These are phyloP conservation scores for Phytophthora idaei DNA, from an alignment of 352 stramenopile species.

Conservation along the genomic window DNA sequence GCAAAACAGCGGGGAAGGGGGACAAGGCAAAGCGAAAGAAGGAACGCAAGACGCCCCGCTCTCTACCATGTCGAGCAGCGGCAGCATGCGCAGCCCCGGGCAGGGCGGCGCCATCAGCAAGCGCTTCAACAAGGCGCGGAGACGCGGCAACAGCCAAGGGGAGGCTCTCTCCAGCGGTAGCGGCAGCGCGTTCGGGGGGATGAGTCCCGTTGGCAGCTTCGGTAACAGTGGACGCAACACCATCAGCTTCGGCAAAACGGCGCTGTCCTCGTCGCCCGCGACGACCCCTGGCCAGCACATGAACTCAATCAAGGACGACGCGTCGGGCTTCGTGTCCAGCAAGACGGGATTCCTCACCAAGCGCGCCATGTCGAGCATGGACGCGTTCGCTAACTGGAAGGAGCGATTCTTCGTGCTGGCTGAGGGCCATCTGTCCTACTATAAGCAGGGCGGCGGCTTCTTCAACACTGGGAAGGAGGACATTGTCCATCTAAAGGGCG, in stretches of 20 bases:
- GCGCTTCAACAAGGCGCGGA: constrained; percentile 72
- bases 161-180: constrained; percentile 42
- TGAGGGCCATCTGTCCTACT: constrained; percentile 86
- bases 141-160: constrained; percentile 74
- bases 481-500: constrained; percentile 85
- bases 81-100: constrained; percentile 33
- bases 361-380: constrained; percentile 87
- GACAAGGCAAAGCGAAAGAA: constrained; percentile 34
- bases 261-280: constrained; percentile 24
- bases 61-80: constrained; percentile 29
- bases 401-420: constrained; percentile 89
- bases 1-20: constrained; percentile 17
- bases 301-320: constrained; percentile 35
- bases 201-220: constrained; percentile 50
- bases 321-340: constrained; percentile 64
- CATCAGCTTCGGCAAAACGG: constrained; percentile 58
- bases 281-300: constrained; percentile 15
- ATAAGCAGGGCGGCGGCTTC: constrained; percentile 86
- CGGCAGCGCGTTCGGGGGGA: constrained; percentile 38
- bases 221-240: constrained; percentile 46
- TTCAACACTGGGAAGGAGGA: constrained; percentile 89
- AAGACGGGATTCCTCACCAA: constrained; percentile 90
- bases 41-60: constrained; percentile 7
- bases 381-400: constrained; percentile 89
- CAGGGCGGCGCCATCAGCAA: constrained; percentile 57